These are phyloP conservation scores for Camellia granthamiana DNA, from an alignment of 148 eudicot genomes.

Conservation along the genomic window DNA sequence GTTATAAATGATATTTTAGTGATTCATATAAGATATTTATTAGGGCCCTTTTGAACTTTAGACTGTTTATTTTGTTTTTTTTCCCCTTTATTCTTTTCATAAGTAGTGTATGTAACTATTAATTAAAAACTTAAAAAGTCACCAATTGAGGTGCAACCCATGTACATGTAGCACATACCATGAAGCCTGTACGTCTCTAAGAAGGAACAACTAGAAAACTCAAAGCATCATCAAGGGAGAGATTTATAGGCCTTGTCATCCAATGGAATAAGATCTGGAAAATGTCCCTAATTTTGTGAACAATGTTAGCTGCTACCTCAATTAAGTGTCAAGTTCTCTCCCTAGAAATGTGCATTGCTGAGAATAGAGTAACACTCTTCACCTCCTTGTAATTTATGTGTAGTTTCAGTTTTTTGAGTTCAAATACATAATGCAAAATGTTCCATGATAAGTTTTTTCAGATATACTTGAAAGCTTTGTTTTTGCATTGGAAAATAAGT, in stretches of 20 bases:
- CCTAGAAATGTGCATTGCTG: background rate
- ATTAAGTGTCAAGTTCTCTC: background rate
- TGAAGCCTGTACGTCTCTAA: background rate
- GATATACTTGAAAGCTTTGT: background rate
- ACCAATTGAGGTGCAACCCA: background rate
- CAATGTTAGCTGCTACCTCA: background rate
- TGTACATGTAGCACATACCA: background rate
- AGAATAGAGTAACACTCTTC: background rate
- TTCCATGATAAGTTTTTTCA: background rate
- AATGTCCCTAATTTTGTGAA: background rate
- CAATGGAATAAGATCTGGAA: no score
- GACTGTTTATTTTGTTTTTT: background rate
- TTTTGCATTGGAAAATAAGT: background rate
- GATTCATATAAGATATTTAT: background rate
- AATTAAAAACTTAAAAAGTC: background rate
- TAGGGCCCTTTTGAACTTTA: background rate
- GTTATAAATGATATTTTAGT: background rate
- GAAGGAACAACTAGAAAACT: background rate
- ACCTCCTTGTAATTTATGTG: background rate
- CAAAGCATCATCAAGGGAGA: background rate
- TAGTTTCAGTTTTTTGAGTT: background rate
- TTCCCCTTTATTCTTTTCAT: background rate
- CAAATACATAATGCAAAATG: background rate
- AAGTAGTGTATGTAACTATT: background rate
- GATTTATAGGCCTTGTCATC: background rate